phyloP scores from a whole-genome alignment of 2,329 filamentous ascomycete genomes.

The Cercospora berteroae region DNA sequence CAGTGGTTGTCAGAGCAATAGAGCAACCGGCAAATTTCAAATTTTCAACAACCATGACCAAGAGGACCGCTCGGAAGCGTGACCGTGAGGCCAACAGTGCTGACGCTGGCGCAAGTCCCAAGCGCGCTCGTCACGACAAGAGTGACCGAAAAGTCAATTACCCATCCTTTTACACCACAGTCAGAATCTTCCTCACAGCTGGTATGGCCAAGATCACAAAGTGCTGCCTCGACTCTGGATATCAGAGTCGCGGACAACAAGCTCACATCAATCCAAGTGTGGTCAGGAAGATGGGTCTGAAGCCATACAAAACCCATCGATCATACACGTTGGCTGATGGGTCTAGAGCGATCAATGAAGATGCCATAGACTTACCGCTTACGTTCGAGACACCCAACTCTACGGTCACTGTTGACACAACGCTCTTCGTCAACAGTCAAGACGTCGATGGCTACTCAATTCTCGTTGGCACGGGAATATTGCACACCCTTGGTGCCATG shows the following conservation, averaged over 20 bases:
- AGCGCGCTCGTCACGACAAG: background rate
- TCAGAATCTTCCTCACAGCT: background rate
- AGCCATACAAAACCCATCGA: background rate
- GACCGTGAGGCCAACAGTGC: background rate
- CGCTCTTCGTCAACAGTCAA: background rate
- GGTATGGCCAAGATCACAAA: background rate
- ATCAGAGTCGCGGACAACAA: background rate
- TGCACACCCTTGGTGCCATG: background rate
- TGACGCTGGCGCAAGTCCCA: background rate
- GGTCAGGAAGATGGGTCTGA: background rate
- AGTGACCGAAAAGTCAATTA: background rate
- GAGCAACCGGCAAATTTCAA: too few relatives aligned
- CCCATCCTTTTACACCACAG: background rate
- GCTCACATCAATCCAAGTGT: background rate
- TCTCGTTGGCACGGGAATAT: background rate
- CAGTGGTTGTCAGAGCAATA: too few relatives aligned
- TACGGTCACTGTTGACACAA: background rate
- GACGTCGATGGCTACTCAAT: slow-evolving; percentile 11
- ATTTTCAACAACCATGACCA: too few relatives aligned
- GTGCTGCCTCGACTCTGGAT: background rate
- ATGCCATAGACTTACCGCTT: background rate
- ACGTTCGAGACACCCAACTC: background rate
- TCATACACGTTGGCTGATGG: background rate
- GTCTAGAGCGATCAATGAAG: background rate
- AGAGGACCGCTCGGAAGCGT: background rate